A percentile compares a stretch with the other conserved stretches of the same genome.
Conservation (phyloP, 2,329 filamentous ascomycete genomes). For the Rugonectria rugulosa region DNA sequence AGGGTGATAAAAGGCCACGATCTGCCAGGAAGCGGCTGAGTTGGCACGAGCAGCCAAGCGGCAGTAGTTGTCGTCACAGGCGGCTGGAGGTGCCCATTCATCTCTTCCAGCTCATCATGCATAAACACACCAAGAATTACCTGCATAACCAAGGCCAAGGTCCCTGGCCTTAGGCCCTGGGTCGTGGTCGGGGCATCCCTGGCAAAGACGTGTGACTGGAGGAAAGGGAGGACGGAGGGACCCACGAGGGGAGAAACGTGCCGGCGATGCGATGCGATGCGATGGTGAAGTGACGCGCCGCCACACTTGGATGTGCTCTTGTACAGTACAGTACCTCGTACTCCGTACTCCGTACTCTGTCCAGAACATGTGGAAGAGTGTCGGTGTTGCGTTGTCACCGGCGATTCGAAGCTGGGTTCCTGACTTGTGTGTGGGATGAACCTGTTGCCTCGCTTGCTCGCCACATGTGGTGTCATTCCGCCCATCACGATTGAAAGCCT, state of each 20-base stretch:
- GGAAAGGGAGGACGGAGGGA: neutral
- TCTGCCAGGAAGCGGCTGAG: conserved; percentile 2
- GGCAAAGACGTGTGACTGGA: conserved; percentile 6
- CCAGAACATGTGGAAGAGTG: neutral
- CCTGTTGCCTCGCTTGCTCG: neutral
- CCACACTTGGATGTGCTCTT: no score
- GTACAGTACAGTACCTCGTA: neutral
- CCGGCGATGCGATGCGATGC: neutral
- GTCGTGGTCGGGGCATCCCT: neutral
- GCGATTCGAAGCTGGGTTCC: no score
- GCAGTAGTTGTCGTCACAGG: conserved; percentile 13
- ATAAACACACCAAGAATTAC: conserved; percentile 40
- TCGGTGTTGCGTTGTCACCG: conserved; percentile 10
- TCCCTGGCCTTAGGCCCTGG: no score
- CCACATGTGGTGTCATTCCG: conserved; percentile 1
- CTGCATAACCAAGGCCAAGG: conserved; percentile 23
- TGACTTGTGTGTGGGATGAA: no score
- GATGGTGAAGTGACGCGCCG: neutral
- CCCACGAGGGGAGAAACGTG: neutral
- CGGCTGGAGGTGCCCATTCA: conserved; percentile 15
- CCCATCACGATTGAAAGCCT: no score
- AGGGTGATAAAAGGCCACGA: conserved; percentile 6
- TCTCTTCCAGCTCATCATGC: conserved; percentile 48
- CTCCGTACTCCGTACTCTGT: neutral
- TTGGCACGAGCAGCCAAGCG: conserved; percentile 3